phyloP scores from a whole-genome alignment of 2,329 filamentous ascomycete species.

The Claviceps monticola region DNA sequence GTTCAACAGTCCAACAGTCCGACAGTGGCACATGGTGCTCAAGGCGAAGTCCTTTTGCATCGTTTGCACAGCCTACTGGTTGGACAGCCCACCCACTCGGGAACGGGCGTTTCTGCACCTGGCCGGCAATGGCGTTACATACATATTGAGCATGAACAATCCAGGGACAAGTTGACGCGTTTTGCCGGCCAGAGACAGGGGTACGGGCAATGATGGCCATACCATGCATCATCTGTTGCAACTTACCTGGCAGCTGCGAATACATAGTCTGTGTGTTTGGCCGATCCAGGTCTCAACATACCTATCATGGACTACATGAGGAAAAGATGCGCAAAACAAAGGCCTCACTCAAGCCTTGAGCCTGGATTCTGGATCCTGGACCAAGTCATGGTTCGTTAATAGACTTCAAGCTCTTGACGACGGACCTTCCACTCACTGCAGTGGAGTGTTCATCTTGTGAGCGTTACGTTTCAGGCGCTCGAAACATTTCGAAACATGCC shows the following conservation, averaged over 20 bases:
- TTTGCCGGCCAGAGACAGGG: no score
- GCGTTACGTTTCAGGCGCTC: not conserved
- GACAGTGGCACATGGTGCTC: not conserved
- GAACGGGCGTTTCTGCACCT: constrained; percentile 1
- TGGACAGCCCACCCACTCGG: constrained; percentile 5
- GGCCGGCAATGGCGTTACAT: no score
- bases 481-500: not conserved
- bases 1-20: not conserved
- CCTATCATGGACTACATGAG: no score
- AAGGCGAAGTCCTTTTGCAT: constrained; percentile 12
- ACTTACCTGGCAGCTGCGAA: no score
- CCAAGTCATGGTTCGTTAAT: not conserved
- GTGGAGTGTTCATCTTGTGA: not conserved
- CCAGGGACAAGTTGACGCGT: not conserved
- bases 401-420: not conserved
- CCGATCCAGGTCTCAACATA: not conserved
- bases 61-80: constrained; percentile 10
- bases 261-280: not conserved
- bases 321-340: no score
- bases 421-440: not conserved
- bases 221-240: not conserved
- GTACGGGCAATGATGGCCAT: not conserved
- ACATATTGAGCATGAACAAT: not conserved
- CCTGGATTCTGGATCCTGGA: not conserved
- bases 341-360: no score